Percentiles rank a stretch among this genome's conserved stretches.
phyloP scores from a whole-genome alignment of 352 stramenopile genomes.

The Phytophthora tubulina region DNA sequence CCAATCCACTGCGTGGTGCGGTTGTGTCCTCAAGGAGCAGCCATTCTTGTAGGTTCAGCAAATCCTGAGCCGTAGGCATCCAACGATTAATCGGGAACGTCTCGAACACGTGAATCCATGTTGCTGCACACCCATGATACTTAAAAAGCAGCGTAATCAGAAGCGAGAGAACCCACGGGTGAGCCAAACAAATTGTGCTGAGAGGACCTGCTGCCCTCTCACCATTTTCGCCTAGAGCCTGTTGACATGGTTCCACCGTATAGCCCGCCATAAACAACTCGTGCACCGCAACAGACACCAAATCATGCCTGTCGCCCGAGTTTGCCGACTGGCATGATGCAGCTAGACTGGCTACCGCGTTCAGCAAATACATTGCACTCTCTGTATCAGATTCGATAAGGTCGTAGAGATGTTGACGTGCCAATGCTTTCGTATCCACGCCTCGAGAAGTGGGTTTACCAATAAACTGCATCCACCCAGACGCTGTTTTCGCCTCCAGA shows the following conservation, averaged over 20 bases:
- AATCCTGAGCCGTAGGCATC: constrained; percentile 69
- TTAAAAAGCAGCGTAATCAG: constrained; percentile 74
- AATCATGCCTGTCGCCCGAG: constrained; percentile 44
- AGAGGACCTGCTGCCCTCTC: constrained; percentile 62
- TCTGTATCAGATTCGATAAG: constrained; percentile 73
- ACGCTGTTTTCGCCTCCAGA: constrained; percentile 60
- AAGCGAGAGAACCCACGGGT: constrained; percentile 71
- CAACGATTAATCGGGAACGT: constrained; percentile 90
- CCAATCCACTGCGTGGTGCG: constrained; percentile 65
- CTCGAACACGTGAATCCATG: constrained; percentile 87
- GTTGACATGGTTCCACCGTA: constrained; percentile 57
- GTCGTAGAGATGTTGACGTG: constrained; percentile 62
- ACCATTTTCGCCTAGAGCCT: constrained; percentile 56
- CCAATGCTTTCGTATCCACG: constrained; percentile 42
- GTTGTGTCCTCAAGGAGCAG: constrained; percentile 78
- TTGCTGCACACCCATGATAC: constrained; percentile 82
- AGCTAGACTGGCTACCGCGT: constrained; percentile 71
- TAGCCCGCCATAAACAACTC: constrained; percentile 75
- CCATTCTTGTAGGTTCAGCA: constrained; percentile 84
- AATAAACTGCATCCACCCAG: constrained; percentile 77
- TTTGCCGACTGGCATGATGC: constrained; percentile 37
- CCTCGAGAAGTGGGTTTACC: constrained; percentile 45
- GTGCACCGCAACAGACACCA: constrained; percentile 68
- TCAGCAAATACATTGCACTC: constrained; percentile 74
- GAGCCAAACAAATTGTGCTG: constrained; percentile 69